phyloP scores from a whole-genome alignment of 2,329 filamentous ascomycete species.

The Pyricularia sp. region DNA sequence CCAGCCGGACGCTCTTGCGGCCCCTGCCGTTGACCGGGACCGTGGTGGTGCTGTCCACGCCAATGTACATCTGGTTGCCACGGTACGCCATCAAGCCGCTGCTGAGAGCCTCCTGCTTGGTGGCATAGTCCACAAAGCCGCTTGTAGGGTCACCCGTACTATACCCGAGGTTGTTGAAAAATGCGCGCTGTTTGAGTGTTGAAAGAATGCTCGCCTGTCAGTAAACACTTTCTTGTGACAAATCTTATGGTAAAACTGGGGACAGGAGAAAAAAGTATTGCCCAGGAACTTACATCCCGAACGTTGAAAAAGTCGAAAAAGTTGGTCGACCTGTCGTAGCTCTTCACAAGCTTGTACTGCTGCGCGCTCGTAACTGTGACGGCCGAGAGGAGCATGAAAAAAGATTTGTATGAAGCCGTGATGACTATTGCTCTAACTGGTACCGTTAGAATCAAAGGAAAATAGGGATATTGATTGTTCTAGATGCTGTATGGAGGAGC shows the following conservation, averaged over 20 bases:
- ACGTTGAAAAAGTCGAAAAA: constrained; percentile 2
- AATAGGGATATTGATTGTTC: not conserved
- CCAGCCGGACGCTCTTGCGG: constrained; percentile 31
- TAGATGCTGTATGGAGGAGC: not conserved
- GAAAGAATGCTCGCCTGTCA: not conserved
- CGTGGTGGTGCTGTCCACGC: constrained; percentile 25
- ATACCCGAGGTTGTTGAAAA: constrained; percentile 1
- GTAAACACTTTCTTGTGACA: too few relatives aligned
- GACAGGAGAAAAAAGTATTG: not conserved
- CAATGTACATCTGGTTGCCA: constrained; percentile 24
- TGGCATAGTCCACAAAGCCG: constrained; percentile 21
- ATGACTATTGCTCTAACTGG: not conserved
- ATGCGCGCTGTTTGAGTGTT: not conserved
- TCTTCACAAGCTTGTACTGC: constrained; percentile 2
- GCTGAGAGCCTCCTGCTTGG: constrained; percentile 20
- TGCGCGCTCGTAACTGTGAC: not conserved
- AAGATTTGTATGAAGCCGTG: not conserved
- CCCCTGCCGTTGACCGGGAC: constrained; percentile 18
- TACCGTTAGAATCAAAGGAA: not conserved
- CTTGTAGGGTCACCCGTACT: constrained; percentile 7
- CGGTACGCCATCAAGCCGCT: constrained; percentile 25
- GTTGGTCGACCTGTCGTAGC: not conserved
- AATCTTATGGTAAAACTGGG: too few relatives aligned
- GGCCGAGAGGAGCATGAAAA: not conserved
- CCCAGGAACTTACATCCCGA: not conserved